Conservation (phyloP, 108 stramenopile genomes). For the Cyclotella kingstonii region DNA sequence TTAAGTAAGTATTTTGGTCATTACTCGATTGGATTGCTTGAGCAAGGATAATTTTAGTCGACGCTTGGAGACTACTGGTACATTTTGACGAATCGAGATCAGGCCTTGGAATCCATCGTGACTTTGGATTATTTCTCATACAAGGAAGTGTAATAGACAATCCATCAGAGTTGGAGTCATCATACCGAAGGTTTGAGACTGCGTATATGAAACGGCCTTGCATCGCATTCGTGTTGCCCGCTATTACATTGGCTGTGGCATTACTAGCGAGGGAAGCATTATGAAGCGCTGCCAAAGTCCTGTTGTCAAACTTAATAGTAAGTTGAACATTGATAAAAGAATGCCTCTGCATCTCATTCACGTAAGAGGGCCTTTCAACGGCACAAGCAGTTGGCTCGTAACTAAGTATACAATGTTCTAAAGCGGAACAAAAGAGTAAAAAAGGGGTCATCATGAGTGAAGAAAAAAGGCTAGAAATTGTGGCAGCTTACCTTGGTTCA, state of each 20-base stretch:
- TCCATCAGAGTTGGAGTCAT: constrained; percentile 30
- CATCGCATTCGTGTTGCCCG: constrained; percentile 6
- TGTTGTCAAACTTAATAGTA: constrained; percentile 33
- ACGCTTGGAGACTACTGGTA: constrained; percentile 21
- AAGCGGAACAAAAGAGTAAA: background rate
- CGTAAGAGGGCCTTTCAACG: constrained; percentile 9
- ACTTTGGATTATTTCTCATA: constrained; percentile 18
- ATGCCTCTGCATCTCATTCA: constrained; percentile 1
- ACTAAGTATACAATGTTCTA: constrained; percentile 29
- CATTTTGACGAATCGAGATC: constrained; percentile 28
- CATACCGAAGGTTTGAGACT: constrained; percentile 27
- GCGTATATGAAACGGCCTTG: constrained; percentile 32
- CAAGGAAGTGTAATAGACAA: constrained; percentile 26
- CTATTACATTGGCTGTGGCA: constrained; percentile 1
- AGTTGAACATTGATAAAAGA: constrained; percentile 25
- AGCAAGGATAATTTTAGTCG: constrained; percentile 12
- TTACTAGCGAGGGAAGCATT: constrained; percentile 4
- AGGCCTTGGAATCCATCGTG: constrained; percentile 34
- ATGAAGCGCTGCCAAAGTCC: constrained; percentile 21
- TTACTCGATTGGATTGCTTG: constrained; percentile 25
- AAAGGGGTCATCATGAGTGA: background rate
- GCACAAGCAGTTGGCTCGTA: constrained; percentile 37
- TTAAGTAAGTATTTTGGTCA: constrained; percentile 30
- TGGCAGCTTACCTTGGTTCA: constrained; percentile 20
- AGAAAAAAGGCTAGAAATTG: too few species aligned